Percentiles rank a stretch among this genome's conserved stretches.
phyloP scores from a whole-genome alignment of 352 stramenopile species.

The Globisporangium mamillatum region DNA sequence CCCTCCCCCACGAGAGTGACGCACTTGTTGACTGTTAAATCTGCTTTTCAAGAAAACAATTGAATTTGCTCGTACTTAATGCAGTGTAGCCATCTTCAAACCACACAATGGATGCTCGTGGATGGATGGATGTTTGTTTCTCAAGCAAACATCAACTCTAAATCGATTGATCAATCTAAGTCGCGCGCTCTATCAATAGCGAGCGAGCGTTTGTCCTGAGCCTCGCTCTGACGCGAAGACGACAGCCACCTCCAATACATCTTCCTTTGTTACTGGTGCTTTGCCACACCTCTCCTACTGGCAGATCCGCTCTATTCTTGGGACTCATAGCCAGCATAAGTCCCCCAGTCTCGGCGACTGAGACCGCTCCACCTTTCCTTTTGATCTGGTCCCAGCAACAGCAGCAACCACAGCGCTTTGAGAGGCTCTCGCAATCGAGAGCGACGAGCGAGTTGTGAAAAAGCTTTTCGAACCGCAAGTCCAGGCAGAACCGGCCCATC shows the following conservation, averaged over 20 bases:
- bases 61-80: no score
- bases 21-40: no score
- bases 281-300: not conserved
- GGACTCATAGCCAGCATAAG: not conserved
- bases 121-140: not conserved
- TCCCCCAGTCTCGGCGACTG: not conserved
- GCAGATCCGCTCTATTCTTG: not conserved
- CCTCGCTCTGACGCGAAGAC: not conserved
- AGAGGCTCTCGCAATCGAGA: not conserved
- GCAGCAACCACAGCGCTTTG: not conserved
- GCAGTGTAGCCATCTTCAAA: no score
- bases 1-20: no score
- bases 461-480: conserved; percentile 4
- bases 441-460: conserved; percentile 11
- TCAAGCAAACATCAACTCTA: not conserved
- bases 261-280: not conserved
- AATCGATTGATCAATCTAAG: conserved; percentile 1
- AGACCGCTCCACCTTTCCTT: not conserved
- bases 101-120: no score
- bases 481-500: not conserved
- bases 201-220: not conserved
- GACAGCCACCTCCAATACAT: not conserved
- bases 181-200: conserved; percentile 13
- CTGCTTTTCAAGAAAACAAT: no score
- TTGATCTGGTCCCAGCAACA: not conserved